Evolutionary conservation across 371 early-diverging fungal species (phyloP).

Genomic region (Mucor plumbeus): DNA sequence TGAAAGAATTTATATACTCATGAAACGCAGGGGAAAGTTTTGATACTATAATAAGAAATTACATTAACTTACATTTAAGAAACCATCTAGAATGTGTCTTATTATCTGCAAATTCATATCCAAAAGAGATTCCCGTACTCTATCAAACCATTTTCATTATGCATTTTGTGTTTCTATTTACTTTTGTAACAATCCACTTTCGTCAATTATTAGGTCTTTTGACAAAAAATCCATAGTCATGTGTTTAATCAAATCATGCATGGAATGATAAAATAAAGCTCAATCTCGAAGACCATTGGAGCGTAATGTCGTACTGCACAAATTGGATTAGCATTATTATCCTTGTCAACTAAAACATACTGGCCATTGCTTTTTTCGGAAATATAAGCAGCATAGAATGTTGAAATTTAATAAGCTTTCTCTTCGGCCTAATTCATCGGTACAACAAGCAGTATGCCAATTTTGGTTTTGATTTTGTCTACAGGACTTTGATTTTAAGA

Average conservation of each 20-base stretch:
- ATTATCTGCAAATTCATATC: not conserved
- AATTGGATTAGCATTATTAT: not conserved
- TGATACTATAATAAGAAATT: not conserved
- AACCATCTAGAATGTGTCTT: not conserved
- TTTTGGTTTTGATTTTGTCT: no score
- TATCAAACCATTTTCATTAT: not conserved
- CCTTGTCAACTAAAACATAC: not conserved
- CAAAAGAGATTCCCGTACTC: not conserved
- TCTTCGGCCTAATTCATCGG: no score
- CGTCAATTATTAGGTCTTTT: not conserved
- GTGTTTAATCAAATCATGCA: slow-evolving; percentile 1
- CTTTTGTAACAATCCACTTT: not conserved
- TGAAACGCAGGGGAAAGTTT: slow-evolving; percentile 4
- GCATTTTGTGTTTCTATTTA: not conserved
- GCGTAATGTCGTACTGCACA: not conserved
- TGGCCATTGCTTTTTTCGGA: no score
- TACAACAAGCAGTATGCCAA: no score
- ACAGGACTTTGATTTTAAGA: no score
- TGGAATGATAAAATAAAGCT: not conserved
- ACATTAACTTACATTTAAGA: not conserved
- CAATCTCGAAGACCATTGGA: not conserved
- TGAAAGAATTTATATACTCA: not conserved
- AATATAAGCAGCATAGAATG: no score
- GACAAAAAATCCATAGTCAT: not conserved
- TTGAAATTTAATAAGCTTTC: no score